phyloP scores from a whole-genome alignment of 2,329 filamentous ascomycete genomes.

The Massarina eburnea region DNA sequence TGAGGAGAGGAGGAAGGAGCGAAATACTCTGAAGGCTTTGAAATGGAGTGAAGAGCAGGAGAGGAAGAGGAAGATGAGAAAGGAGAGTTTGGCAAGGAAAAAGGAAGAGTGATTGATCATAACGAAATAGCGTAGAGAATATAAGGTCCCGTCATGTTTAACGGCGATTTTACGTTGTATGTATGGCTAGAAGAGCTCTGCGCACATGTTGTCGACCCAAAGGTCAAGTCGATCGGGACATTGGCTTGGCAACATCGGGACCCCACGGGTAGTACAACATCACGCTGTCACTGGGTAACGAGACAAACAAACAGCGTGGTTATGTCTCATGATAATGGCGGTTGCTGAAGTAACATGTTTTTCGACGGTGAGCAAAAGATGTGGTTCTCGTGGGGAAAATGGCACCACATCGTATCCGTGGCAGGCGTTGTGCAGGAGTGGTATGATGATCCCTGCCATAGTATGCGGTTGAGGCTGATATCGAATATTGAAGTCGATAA shows the following conservation, averaged over 20 bases:
- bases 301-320: neutral
- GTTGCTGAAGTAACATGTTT: neutral
- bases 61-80: neutral
- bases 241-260: neutral
- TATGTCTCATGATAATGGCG: neutral
- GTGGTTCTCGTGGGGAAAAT: neutral
- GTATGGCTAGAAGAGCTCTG: too few species aligned
- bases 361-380: neutral
- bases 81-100: too few species aligned
- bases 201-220: too few species aligned
- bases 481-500: neutral
- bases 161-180: too few species aligned
- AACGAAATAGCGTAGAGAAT: too few species aligned
- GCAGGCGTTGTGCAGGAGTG: neutral
- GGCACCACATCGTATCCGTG: too few species aligned
- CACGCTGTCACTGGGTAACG: neutral
- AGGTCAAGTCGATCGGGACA: too few species aligned
- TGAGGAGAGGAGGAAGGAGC: conserved; percentile 1
- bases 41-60: neutral
- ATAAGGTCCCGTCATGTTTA: too few species aligned
- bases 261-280: neutral
- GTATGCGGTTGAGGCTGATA: neutral
- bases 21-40: neutral
- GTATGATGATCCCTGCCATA: too few species aligned
- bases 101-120: too few species aligned